Evolutionary conservation across 2,329 filamentous ascomycete genomes (phyloP).

Genomic region (Metarhizium humberi): DNA sequence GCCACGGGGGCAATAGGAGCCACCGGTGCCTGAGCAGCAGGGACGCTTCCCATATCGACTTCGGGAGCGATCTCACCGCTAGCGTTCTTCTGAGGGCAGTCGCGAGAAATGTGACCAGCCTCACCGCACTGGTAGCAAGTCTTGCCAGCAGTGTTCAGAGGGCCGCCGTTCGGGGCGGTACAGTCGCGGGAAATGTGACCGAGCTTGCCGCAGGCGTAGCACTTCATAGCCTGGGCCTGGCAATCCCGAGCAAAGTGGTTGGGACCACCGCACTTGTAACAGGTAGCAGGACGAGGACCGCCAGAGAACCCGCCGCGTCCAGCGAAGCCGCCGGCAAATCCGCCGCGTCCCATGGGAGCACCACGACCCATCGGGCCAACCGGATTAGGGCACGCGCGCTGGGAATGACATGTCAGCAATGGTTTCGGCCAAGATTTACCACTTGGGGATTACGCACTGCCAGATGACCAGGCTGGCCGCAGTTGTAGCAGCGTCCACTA

Average conservation of each 20-base stretch:
- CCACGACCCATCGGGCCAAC: conserved; percentile 56
- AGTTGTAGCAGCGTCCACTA: conserved; percentile 92
- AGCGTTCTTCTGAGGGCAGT: conserved; percentile 69
- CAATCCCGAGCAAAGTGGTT: conserved; percentile 99
- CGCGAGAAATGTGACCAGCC: conserved; percentile 90
- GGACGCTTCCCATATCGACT: conserved; percentile 31
- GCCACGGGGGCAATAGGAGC: conserved; percentile 34
- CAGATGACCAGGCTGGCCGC: conserved; percentile 85
- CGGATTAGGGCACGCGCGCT: conserved; percentile 79
- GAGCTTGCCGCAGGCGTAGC: conserved; percentile 92
- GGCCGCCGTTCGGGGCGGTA: conserved; percentile 91
- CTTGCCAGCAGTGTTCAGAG: conserved; percentile 92
- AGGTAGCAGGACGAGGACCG: conserved; percentile 59
- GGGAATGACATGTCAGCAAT: conserved; percentile 9
- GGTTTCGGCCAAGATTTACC: not conserved
- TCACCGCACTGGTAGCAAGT: conserved; percentile 98
- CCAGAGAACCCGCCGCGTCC: conserved; percentile 69
- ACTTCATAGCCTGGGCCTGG: conserved; percentile 98
- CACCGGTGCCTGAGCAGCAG: conserved; percentile 30
- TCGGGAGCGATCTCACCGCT: conserved; percentile 39
- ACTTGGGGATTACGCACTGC: conserved; percentile 50
- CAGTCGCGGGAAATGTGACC: conserved; percentile 91
- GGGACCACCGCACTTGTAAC: conserved; percentile 72
- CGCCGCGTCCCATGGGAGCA: conserved; percentile 60
- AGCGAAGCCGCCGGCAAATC: conserved; percentile 49